phyloP scores from a whole-genome alignment of 305 asterid genomes.

The Fraxinus angustifolia region DNA sequence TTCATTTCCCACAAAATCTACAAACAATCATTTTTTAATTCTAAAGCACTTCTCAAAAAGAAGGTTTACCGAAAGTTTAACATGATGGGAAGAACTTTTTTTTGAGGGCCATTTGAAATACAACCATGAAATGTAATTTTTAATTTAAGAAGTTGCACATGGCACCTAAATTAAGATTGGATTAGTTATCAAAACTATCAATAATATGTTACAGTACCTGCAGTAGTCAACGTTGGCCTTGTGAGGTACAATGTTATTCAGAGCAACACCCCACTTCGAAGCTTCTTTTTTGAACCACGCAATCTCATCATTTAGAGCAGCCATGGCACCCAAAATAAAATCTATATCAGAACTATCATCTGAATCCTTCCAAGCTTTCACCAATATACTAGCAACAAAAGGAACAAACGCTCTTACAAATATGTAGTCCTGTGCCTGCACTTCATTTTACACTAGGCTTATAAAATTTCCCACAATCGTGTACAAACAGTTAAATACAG shows the following conservation, averaged over 20 bases:
- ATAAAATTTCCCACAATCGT: background rate
- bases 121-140: background rate
- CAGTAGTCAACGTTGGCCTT: slow-evolving; percentile 59
- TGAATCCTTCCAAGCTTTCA: slow-evolving; percentile 71
- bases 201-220: slow-evolving; percentile 39
- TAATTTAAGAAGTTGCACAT: background rate
- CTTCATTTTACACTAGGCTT: background rate
- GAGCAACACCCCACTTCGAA: slow-evolving; percentile 63
- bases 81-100: background rate
- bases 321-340: slow-evolving; percentile 57
- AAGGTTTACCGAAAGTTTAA: background rate
- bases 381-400: slow-evolving; percentile 53
- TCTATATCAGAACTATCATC: slow-evolving; percentile 56
- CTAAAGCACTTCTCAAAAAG: background rate
- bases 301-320: slow-evolving; percentile 66
- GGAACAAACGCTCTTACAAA: slow-evolving; percentile 74
- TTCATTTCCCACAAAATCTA: background rate
- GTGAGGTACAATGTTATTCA: slow-evolving; percentile 46
- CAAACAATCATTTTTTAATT: background rate
- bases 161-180: background rate
- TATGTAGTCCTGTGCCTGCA: slow-evolving; percentile 81
- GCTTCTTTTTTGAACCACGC: slow-evolving; percentile 84
- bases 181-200: background rate
- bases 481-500: background rate
- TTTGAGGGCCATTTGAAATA: background rate